Percentiles rank a stretch among this genome's conserved stretches.
Evolutionary conservation across 2,329 filamentous ascomycete genomes (phyloP).

Genomic region (Paracoccidioides lutzii): DNA sequence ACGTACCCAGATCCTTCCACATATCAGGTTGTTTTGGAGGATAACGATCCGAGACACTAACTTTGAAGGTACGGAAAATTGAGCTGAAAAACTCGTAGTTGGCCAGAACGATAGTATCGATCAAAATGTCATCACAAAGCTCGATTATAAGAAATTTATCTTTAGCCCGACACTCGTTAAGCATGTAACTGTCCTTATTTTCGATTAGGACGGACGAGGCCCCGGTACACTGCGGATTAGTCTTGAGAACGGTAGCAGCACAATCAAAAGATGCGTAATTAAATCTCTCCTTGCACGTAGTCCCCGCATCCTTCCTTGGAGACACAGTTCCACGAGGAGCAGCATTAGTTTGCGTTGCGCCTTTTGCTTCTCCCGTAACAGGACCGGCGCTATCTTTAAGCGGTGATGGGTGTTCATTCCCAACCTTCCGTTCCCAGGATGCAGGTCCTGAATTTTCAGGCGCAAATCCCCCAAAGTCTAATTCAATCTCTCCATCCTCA

Average conservation of each 20-base stretch:
- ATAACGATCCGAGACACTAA: slow-evolving; percentile 89
- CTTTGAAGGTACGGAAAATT: slow-evolving; percentile 79
- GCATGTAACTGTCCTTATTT: slow-evolving; percentile 98
- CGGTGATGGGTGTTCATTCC: slow-evolving; percentile 14
- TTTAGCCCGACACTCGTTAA: slow-evolving; percentile 71
- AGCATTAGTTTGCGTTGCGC: slow-evolving; percentile 7
- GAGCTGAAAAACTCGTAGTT: slow-evolving; percentile 99
- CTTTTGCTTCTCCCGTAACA: slow-evolving; percentile 7
- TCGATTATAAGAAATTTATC: slow-evolving; percentile 95
- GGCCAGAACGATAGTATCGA: slow-evolving; percentile 92
- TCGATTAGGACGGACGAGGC: slow-evolving; percentile 80
- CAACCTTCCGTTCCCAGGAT: slow-evolving; percentile 14
- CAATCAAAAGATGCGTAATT: slow-evolving; percentile 97
- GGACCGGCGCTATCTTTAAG: slow-evolving; percentile 18
- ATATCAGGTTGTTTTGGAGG: slow-evolving; percentile 70
- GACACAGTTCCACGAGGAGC: slow-evolving; percentile 36
- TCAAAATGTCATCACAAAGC: slow-evolving; percentile 70
- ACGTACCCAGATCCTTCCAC: slow-evolving; percentile 79
- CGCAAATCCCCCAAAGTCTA: slow-evolving; percentile 55
- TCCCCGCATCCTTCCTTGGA: slow-evolving; percentile 84
- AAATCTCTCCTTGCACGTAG: slow-evolving; percentile 93
- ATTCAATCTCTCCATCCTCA: slow-evolving; percentile 76
- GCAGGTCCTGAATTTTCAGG: slow-evolving; percentile 28
- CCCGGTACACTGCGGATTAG: slow-evolving; percentile 74
- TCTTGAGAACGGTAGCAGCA: slow-evolving; percentile 84